Conservation (phyloP, 306 rosid species). For the Quercus parvula region DNA sequence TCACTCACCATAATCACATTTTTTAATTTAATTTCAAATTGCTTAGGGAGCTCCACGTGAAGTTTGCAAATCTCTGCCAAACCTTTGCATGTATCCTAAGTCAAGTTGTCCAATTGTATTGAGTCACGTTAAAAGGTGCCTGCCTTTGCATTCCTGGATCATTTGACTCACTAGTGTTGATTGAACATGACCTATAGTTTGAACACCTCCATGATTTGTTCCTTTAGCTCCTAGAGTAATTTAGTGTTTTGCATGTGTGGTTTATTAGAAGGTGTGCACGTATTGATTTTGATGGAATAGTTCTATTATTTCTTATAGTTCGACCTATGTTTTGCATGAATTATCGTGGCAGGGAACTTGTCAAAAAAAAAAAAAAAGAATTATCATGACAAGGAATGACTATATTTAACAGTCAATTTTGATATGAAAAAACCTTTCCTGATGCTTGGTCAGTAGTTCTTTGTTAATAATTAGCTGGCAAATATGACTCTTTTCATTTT, state of each 20-base stretch:
- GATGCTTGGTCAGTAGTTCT: not conserved
- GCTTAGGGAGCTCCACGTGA: not conserved
- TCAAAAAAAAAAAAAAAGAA: not conserved
- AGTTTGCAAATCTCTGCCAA: not conserved
- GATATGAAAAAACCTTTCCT: not conserved
- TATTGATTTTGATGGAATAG: not conserved
- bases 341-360: not conserved
- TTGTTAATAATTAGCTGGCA: not conserved
- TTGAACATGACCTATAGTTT: not conserved
- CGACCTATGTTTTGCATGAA: not conserved
- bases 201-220: not conserved
- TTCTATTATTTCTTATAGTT: not conserved
- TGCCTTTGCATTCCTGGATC: not conserved
- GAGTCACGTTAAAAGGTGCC: not conserved
- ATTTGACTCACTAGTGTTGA: not conserved
- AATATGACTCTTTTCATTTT: not conserved
- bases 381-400: not conserved
- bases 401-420: not conserved
- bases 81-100: not conserved
- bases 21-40: too few species aligned
- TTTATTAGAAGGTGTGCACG: not conserved
- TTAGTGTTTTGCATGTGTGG: not conserved
- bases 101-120: not conserved
- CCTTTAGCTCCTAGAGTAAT: not conserved
- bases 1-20: too few species aligned